These are phyloP conservation scores for Oenanthe sinensis DNA, from an alignment of 129 eudicot species.

Conservation along the genomic window DNA sequence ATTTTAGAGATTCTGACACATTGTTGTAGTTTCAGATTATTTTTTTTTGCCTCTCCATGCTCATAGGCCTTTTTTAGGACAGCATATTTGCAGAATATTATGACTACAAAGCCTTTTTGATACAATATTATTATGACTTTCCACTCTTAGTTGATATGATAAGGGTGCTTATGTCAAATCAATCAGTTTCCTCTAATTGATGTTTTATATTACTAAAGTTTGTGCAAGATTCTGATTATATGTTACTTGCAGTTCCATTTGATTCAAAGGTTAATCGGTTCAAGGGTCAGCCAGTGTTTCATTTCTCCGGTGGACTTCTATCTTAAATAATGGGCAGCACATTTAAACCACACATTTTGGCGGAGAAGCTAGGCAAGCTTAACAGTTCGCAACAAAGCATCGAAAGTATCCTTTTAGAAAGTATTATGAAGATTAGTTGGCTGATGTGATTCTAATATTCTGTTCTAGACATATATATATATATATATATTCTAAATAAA, in stretches of 20 bases:
- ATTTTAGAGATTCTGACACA: neutral
- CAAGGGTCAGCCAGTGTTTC: constrained; percentile 19
- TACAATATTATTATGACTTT: neutral
- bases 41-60: neutral
- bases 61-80: neutral
- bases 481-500: neutral
- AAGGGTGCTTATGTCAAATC: neutral
- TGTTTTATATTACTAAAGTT: neutral
- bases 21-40: neutral
- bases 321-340: constrained; percentile 50
- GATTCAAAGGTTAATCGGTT: constrained; percentile 22
- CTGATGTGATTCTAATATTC: neutral
- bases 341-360: constrained; percentile 75
- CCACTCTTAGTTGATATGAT: neutral
- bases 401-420: constrained; percentile 75
- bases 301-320: constrained; percentile 18
- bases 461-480: neutral
- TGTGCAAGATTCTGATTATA: constrained; percentile 3
- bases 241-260: neutral
- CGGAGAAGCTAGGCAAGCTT: constrained; percentile 81
- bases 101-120: neutral
- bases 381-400: constrained; percentile 89
- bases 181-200: neutral
- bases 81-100: neutral
- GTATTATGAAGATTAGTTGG: neutral